Percentiles rank a stretch among this genome's conserved stretches.
Evolutionary conservation across 768 basidiomycete species (phyloP).

Genomic region (Hydnomerulius pinastri): DNA sequence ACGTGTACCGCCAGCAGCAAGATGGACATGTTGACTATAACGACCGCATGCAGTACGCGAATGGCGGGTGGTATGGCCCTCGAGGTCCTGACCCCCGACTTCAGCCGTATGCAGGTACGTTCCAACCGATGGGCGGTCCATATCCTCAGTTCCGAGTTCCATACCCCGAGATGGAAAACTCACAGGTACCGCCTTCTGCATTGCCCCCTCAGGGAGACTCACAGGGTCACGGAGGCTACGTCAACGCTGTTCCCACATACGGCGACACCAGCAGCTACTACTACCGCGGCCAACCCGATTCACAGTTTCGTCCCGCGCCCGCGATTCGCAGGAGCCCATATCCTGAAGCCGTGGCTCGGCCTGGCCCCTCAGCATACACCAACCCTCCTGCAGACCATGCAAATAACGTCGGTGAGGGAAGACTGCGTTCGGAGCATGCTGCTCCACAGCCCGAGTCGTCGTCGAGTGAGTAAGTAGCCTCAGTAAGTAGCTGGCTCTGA

Average conservation of each 20-base stretch:
- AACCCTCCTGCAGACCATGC: too few relatives aligned
- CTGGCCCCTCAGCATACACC: too few relatives aligned
- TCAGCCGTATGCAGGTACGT: not conserved
- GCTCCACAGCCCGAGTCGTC: too few relatives aligned
- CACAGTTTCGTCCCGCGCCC: not conserved
- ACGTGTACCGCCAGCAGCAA: not conserved
- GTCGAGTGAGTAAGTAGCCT: too few relatives aligned
- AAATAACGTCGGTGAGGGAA: too few relatives aligned
- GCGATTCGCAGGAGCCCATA: too few relatives aligned
- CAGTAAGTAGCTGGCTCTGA: too few relatives aligned
- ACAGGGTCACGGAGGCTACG: too few relatives aligned
- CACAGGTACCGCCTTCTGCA: not conserved
- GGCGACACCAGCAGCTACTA: not conserved
- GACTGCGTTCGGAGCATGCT: too few relatives aligned
- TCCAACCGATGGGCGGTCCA: not conserved
- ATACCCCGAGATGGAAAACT: not conserved
- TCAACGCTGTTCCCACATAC: not conserved
- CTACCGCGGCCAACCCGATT: not conserved
- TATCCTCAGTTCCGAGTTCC: not conserved
- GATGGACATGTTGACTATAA: not conserved
- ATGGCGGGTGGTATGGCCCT: not conserved
- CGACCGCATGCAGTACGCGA: not conserved
- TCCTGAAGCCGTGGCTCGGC: too few relatives aligned
- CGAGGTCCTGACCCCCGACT: not conserved
- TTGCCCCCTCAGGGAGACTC: not conserved